phyloP scores from a whole-genome alignment of 345 rosid species.

The Cardamine occulta region DNA sequence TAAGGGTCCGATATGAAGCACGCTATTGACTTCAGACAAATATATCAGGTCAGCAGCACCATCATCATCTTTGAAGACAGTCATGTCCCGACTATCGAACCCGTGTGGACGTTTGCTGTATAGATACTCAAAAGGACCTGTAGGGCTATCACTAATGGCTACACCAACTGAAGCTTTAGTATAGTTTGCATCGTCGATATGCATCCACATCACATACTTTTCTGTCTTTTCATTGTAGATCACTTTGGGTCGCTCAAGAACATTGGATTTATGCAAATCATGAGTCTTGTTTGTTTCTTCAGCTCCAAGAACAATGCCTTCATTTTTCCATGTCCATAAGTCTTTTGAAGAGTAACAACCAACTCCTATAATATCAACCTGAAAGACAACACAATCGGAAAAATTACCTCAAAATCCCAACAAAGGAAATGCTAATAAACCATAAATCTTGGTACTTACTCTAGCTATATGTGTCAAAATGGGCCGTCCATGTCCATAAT shows the following conservation, averaged over 20 bases:
- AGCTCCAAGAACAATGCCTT: conserved; percentile 79
- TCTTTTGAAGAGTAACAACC: conserved; percentile 96
- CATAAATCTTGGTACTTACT: conserved; percentile 52
- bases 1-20: conserved; percentile 86
- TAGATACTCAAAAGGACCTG: conserved; percentile 82
- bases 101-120: conserved; percentile 82
- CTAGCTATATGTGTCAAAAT: too few species aligned
- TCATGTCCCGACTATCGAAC: conserved; percentile 93
- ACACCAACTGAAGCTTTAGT: conserved; percentile 91
- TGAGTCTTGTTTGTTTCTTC: conserved; percentile 72
- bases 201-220: conserved; percentile 99
- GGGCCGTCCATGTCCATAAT: too few species aligned
- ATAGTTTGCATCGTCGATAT: conserved; percentile 84
- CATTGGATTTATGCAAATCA: conserved; percentile 83
- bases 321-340: conserved; percentile 90
- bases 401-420: background rate
- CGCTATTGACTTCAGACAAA: conserved; percentile 87
- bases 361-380: conserved; percentile 96
- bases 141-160: conserved; percentile 72
- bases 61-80: conserved; percentile 85
- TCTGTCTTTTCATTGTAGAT: conserved; percentile 69
- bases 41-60: conserved; percentile 78
- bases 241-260: conserved; percentile 95
- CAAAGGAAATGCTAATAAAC: background rate
- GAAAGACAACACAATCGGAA: conserved; percentile 23